phyloP scores from a whole-genome alignment of 1,284 basidiomycete genomes.

The Porogramme epimiltina region DNA sequence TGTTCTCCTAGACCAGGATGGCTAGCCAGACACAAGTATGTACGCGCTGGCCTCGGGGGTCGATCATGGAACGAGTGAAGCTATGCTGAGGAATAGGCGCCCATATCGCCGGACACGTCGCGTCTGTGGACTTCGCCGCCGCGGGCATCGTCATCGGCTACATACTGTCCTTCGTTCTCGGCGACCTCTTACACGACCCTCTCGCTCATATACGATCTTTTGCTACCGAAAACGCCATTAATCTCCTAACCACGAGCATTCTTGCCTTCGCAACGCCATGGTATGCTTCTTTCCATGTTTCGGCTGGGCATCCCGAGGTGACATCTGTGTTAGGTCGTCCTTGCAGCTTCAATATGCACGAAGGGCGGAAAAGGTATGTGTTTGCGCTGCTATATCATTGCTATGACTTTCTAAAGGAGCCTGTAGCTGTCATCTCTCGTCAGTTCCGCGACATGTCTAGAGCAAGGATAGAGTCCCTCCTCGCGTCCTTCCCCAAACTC shows the following conservation, averaged over 20 bases:
- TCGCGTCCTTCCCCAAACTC: slow-evolving; percentile 97
- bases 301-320: neutral
- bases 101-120: slow-evolving; percentile 17
- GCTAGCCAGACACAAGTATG: too few relatives aligned
- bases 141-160: too few relatives aligned
- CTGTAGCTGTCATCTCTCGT: slow-evolving; percentile 89
- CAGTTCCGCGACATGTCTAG: slow-evolving; percentile 95
- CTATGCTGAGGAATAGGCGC: slow-evolving; percentile 9
- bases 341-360: slow-evolving; percentile 93
- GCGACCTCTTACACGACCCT: slow-evolving; percentile 1
- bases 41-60: too few relatives aligned
- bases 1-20: too few relatives aligned
- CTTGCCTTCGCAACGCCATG: slow-evolving; percentile 8
- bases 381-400: neutral
- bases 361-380: slow-evolving; percentile 85
- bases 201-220: too few relatives aligned
- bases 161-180: too few relatives aligned
- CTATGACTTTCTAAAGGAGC: neutral
- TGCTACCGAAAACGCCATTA: too few relatives aligned
- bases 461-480: slow-evolving; percentile 91
- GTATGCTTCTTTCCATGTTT: slow-evolving; percentile 4
- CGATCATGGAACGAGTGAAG: neutral
- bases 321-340: slow-evolving; percentile 66
- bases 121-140: slow-evolving; percentile 7
- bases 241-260: too few relatives aligned